A percentile compares a stretch with the other conserved stretches of the same genome.
Conservation (phyloP, 1,284 basidiomycete species). For the Cryptococcus sp. region DNA sequence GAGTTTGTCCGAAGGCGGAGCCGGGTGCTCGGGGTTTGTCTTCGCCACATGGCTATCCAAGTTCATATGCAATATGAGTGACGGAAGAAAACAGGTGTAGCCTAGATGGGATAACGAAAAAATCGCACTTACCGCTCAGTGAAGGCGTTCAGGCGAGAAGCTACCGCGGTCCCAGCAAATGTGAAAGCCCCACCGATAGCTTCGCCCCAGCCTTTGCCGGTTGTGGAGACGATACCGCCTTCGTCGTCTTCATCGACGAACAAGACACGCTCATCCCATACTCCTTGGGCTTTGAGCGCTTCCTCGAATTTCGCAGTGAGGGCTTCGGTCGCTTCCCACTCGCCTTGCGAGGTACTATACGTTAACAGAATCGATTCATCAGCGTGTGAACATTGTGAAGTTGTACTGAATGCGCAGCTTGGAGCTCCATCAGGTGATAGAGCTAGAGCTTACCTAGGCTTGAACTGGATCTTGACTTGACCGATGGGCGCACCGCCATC, state of each 20-base stretch:
- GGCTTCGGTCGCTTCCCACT: constrained; percentile 47
- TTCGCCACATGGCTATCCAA: constrained; percentile 25
- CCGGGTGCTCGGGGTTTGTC: constrained; percentile 31
- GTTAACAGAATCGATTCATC: neutral
- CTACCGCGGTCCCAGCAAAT: constrained; percentile 32
- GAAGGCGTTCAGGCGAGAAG: constrained; percentile 26
- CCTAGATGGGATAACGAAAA: constrained; percentile 3
- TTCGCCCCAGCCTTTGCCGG: constrained; percentile 43
- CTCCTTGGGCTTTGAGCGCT: constrained; percentile 34
- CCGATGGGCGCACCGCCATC: constrained; percentile 42
- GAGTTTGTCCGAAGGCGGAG: constrained; percentile 19
- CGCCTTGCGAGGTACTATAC: constrained; percentile 36
- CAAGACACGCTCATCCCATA: constrained; percentile 45
- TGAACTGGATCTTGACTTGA: constrained; percentile 46
- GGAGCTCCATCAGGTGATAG: no score
- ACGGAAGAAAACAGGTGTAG: neutral
- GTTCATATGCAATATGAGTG: neutral
- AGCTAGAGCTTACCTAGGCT: constrained; percentile 40
- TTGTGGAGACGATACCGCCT: constrained; percentile 27
- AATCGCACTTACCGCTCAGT: constrained; percentile 35
- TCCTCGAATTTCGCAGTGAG: constrained; percentile 36
- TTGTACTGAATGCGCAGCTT: neutral
- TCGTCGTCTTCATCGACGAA: constrained; percentile 52
- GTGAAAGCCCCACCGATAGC: constrained; percentile 37
- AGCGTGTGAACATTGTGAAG: constrained; percentile 1